Percentiles rank a stretch among this genome's conserved stretches.
Evolutionary conservation across 768 basidiomycete species (phyloP).

Genomic region (Porphyrellus cyaneotinctus): DNA sequence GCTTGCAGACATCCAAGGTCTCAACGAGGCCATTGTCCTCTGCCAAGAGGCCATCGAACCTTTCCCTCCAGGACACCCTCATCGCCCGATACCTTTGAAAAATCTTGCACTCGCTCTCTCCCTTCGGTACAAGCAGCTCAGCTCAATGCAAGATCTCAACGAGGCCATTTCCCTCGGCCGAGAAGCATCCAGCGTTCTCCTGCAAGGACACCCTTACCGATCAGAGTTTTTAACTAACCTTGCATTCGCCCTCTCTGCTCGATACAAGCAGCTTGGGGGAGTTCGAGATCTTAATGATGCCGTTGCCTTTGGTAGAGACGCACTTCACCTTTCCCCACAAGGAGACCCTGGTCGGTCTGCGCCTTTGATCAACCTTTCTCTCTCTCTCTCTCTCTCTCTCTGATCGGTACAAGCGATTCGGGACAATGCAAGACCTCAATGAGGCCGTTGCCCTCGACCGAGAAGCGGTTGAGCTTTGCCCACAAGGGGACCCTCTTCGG

Average conservation of each 20-base stretch:
- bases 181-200: neutral
- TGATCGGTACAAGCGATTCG: neutral
- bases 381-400: neutral
- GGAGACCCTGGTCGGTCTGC: neutral
- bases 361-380: neutral
- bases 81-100: neutral
- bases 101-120: neutral
- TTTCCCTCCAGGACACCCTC: neutral
- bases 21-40: neutral
- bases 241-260: neutral
- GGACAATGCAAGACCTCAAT: neutral
- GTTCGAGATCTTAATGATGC: neutral
- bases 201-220: neutral
- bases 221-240: neutral
- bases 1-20: neutral
- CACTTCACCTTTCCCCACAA: neutral
- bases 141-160: neutral
- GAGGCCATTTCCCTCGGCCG: neutral
- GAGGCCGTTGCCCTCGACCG: neutral
- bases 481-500: neutral
- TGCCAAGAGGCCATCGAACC: neutral
- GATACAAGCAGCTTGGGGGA: neutral
- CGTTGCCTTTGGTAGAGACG: neutral
- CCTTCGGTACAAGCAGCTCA: neutral
- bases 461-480: neutral